Conservation (phyloP, 176 grass and related monocot species). For the Rhynchospora pubera region DNA sequence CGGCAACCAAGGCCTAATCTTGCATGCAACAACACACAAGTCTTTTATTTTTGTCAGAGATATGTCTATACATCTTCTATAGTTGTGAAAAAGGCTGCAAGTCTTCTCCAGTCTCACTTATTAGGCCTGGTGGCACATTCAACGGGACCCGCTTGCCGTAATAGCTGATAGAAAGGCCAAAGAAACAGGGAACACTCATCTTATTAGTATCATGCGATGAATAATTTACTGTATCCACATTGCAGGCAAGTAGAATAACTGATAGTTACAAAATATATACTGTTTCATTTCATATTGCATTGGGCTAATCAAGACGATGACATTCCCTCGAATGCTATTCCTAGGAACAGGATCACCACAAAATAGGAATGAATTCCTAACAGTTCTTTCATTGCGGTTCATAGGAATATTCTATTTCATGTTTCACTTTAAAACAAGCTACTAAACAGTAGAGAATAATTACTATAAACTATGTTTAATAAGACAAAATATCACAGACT, state of each 20-base stretch:
- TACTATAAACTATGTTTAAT: not conserved
- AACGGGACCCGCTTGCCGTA: constrained; percentile 58
- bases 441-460: not conserved
- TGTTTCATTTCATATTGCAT: not conserved
- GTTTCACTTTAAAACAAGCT: not conserved
- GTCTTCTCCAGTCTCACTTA: constrained; percentile 23
- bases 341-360: not conserved
- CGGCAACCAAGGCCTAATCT: not conserved
- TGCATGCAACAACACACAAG: not conserved
- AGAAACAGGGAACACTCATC: not conserved
- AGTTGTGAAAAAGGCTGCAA: not conserved
- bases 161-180: constrained; percentile 30
- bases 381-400: not conserved
- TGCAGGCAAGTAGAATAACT: not conserved
- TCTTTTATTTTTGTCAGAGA: constrained; percentile 13
- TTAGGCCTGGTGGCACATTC: constrained; percentile 55
- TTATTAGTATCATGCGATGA: not conserved
- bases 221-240: not conserved
- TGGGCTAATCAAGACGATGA: not conserved
- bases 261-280: not conserved
- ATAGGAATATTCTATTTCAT: not conserved
- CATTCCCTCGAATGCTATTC: not conserved
- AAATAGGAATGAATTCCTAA: constrained; percentile 16
- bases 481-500: not conserved
- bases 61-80: not conserved